Evolutionary conservation across 1,284 basidiomycete genomes (phyloP), one percentile per base, ranked within the genome.

Genomic region (Leucoagaricus sp.): DNA sequence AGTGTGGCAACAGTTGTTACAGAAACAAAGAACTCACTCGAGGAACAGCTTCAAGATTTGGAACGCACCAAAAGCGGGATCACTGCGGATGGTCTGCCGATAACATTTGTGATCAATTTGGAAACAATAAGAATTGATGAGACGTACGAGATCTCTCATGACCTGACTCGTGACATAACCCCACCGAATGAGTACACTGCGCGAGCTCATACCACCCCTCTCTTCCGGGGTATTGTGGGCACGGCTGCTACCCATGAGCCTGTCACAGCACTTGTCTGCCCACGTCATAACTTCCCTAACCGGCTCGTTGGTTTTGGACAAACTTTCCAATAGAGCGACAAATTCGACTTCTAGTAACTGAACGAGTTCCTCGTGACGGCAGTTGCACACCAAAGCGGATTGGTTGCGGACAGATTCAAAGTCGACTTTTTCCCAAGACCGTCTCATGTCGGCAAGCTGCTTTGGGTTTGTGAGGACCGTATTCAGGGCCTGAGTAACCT

Each of bases 401-500:
- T 94, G 91, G 67, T 94, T 94, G 59, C 92, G 84, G 49, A 94
- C 91, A 28, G 91, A 92, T 69, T 94, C 91, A 61, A 94, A 94
- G 67, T 94, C 90, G 44, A 94, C 85, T 69, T 89, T 90, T 58
- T 83, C 78, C 91, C 91, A 93, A 25, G 91, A 91, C 57, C 88
- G 82, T 49, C 87, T 86, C 91, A 94, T 94, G 64, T 93, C 91
- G 5, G 78, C 69, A 55, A 94, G 79, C 65, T 93, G 91, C 70
- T 92, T 91, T 71, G 85, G 87, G 69, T 91, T 93, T 46, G 87
- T 91, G 51, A 93, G 79, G 58, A 94, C 91, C 23, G 91, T 92
- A 63, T 85, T 89, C 47, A 94, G 75, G 9, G 91, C 91, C 68
- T 93, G 91, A 0, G 91, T 92, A 53, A 94, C 89, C 71, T 94